phyloP scores from a whole-genome alignment of 768 basidiomycete species.

The Crassisporium funariophilum region DNA sequence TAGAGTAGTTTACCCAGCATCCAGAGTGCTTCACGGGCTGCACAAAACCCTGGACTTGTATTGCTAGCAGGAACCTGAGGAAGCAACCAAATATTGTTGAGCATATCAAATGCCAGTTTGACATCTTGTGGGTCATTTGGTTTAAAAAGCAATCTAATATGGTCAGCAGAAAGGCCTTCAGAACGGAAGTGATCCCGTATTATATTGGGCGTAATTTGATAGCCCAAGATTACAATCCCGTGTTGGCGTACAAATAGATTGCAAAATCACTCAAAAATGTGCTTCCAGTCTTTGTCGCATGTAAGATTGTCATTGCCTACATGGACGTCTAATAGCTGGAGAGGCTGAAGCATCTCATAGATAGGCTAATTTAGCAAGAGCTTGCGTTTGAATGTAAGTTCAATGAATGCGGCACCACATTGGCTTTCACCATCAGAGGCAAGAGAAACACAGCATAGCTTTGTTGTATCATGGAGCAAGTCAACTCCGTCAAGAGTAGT shows the following conservation, averaged over 20 bases:
- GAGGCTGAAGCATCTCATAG: slow-evolving; percentile 15
- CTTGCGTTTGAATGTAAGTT: slow-evolving; percentile 14
- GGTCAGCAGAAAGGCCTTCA: slow-evolving; percentile 14
- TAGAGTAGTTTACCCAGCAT: slow-evolving; percentile 17
- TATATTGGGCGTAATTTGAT: slow-evolving; percentile 21
- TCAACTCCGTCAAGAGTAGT: slow-evolving; percentile 16
- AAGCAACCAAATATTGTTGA: slow-evolving; percentile 22
- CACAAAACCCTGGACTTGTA: slow-evolving; percentile 8
- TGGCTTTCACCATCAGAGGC: slow-evolving; percentile 29
- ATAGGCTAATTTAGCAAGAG: slow-evolving; percentile 18
- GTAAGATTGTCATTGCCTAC: slow-evolving; percentile 33
- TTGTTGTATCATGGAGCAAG: slow-evolving; percentile 6
- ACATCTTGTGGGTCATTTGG: slow-evolving; percentile 27
- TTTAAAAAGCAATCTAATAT: slow-evolving; percentile 20
- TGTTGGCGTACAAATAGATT: slow-evolving; percentile 24
- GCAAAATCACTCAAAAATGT: slow-evolving; percentile 27
- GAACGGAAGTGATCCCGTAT: slow-evolving; percentile 18
- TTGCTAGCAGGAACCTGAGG: slow-evolving; percentile 3
- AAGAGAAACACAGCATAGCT: slow-evolving; percentile 19
- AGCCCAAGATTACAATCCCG: slow-evolving; percentile 21
- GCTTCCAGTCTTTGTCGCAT: too few relatives aligned
- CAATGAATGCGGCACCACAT: slow-evolving; percentile 21
- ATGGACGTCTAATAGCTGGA: slow-evolving; percentile 23
- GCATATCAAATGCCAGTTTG: slow-evolving; percentile 23
- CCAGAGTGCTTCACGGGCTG: slow-evolving; percentile 11